Evolutionary conservation across 371 early-diverging fungal species (phyloP).

Genomic region (Coemansia sp.): DNA sequence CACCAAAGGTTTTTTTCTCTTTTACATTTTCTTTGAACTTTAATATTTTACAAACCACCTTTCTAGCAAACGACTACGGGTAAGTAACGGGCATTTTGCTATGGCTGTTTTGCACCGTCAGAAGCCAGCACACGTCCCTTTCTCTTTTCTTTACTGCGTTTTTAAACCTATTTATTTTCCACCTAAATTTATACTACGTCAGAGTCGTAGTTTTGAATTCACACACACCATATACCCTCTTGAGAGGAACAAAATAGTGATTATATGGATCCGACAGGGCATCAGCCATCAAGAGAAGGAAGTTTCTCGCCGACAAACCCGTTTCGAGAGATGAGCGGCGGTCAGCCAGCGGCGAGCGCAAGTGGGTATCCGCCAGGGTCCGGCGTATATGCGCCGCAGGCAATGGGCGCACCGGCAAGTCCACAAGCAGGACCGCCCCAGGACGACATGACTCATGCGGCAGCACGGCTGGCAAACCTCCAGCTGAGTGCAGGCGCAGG

Average conservation of each 20-base stretch:
- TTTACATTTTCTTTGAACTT: not conserved
- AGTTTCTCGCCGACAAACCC: slow-evolving; percentile 46
- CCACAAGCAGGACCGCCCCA: not conserved
- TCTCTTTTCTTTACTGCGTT: slow-evolving; percentile 1
- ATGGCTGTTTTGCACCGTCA: too few relatives aligned
- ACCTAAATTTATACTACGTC: not conserved
- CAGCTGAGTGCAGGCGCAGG: slow-evolving; percentile 21
- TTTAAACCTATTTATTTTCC: not conserved
- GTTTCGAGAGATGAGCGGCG: slow-evolving; percentile 33
- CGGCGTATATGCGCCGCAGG: slow-evolving; percentile 9
- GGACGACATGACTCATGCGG: slow-evolving; percentile 27
- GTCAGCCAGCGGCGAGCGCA: slow-evolving; percentile 9
- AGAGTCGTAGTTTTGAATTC: not conserved
- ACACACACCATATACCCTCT: not conserved
- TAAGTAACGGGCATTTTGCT: not conserved
- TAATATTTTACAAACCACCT: not conserved
- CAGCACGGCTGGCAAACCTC: slow-evolving; percentile 42
- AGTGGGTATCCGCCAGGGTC: slow-evolving; percentile 12
- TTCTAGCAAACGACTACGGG: not conserved
- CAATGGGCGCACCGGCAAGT: not conserved
- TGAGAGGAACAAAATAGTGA: not conserved
- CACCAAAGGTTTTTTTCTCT: not conserved
- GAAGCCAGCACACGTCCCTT: not conserved
- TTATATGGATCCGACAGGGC: slow-evolving; percentile 14
- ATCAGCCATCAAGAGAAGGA: slow-evolving; percentile 22